Evolutionary conservation across 2,329 filamentous ascomycete genomes (phyloP), one percentile per base, ranked within the genome.

Genomic region (Tolypocladium endophyticum): DNA sequence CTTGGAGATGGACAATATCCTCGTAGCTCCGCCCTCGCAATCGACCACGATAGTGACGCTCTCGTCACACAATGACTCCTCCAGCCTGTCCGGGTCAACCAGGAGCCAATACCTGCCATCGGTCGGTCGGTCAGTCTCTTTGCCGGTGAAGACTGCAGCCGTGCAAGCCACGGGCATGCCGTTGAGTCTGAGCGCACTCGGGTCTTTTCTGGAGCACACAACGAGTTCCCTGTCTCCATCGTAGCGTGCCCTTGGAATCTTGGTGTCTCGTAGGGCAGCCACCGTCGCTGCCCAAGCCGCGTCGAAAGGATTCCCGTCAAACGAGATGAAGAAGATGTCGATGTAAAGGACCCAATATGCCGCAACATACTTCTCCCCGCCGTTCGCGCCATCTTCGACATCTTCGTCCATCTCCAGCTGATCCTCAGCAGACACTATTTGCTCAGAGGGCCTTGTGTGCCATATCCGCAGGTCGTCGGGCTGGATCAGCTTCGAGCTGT

Each of bases 281-380:
- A 96, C 73, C 0, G 95, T 81, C 16, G 91, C 87, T 0, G 88
- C 83, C 92, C 93, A 97, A 0, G 91, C 90, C 0, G 90, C 89
- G 69, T 99, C 93, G 64, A 97, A 92, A 1, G 91, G 85, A 68
- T 94, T 96, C 7, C 93, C 93, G 64, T 96, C 92, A 56, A 96
- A 85, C 0, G 90, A 95, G 65, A 99, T 87, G 75, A 96, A 94
- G 69, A 97, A 83, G n/a, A 97, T 81, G 70, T 97, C 93, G 64
- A 99, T 89, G 73, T 96, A 97, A 25, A 99, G 84, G 12, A 90
- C 87, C 94, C 93, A 99, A 73, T 95, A 97, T 0, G 88, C 94
- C 71, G 89, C 93, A 14, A 93, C 74, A n/a, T 70, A 70, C 8
- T 70, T 71, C 14, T 75, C 72, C 53, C 72, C 75, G 20, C 67